phyloP scores from a whole-genome alignment of 1,284 basidiomycete genomes.

The Stygiomarasmius scandens region DNA sequence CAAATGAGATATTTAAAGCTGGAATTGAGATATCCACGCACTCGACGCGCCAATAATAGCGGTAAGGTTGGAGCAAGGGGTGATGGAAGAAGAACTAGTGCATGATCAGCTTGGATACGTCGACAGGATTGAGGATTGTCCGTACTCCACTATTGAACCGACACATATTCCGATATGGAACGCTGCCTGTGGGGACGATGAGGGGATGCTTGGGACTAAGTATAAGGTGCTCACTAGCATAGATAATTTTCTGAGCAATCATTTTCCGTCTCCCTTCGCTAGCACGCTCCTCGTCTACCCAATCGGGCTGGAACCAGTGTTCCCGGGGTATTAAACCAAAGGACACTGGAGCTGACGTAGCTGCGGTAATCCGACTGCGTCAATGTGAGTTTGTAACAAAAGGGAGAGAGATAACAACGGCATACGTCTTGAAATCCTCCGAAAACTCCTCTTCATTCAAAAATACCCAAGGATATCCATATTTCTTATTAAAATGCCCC shows the following conservation, averaged over 20 bases:
- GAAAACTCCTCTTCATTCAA: conserved; percentile 74
- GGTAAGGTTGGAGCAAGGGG: conserved; percentile 44
- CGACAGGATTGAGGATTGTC: not conserved
- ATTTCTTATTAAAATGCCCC: conserved; percentile 65
- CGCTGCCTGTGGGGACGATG: conserved; percentile 24
- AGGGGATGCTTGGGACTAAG: conserved; percentile 29
- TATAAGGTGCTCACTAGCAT: conserved; percentile 34
- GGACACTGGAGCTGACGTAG: conserved; percentile 34
- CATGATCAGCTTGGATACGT: not conserved
- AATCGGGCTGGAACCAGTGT: conserved; percentile 58
- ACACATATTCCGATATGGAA: conserved; percentile 70
- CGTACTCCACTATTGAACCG: conserved; percentile 78
- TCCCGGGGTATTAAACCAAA: conserved; percentile 60
- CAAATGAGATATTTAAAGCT: conserved; percentile 1
- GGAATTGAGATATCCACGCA: conserved; percentile 21
- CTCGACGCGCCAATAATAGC: conserved; percentile 71
- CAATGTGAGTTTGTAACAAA: not conserved
- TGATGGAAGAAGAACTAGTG: conserved; percentile 54
- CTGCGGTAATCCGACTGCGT: conserved; percentile 13
- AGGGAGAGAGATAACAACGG: not conserved
- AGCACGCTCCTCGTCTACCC: conserved; percentile 65
- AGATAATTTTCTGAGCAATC: conserved; percentile 55
- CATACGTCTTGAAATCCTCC: conserved; percentile 66
- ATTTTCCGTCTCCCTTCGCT: conserved; percentile 52
- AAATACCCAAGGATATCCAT: conserved; percentile 73